These are phyloP conservation scores for Chamaenerion angustifolium DNA, from an alignment of 345 rosid genomes.

Conservation along the genomic window DNA sequence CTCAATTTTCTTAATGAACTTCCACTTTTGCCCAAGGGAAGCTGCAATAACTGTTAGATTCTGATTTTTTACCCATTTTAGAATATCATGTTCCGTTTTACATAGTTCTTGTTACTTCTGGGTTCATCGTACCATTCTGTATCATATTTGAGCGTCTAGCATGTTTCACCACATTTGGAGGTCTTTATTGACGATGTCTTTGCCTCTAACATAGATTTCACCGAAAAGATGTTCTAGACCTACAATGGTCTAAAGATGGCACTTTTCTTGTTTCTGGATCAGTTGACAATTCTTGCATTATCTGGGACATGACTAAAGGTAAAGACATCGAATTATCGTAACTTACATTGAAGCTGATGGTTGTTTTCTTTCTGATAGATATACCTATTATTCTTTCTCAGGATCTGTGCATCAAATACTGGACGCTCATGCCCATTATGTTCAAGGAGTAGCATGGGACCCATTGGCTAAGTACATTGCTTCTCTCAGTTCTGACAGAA, in stretches of 20 bases:
- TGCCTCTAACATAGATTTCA: conserved; percentile 48
- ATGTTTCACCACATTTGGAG: too few species aligned
- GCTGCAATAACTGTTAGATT: background rate
- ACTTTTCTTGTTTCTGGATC: conserved; percentile 80
- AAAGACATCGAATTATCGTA: conserved; percentile 6
- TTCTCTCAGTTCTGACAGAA: conserved; percentile 90
- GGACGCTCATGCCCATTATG: conserved; percentile 87
- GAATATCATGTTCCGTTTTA: too few species aligned
- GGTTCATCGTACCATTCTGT: too few species aligned
- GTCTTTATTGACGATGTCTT: too few species aligned
- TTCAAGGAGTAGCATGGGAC: conserved; percentile 99
- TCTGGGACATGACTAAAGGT: conserved; percentile 95
- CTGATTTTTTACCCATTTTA: too few species aligned
- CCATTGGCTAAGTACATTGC: conserved; percentile 73
- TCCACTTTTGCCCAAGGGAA: background rate
- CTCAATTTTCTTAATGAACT: background rate
- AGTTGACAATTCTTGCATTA: conserved; percentile 92
- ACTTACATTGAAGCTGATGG: background rate
- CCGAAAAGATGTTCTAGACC: conserved; percentile 81
- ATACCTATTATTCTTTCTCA: conserved; percentile 18
- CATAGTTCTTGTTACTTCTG: too few species aligned
- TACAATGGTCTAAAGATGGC: conserved; percentile 81
- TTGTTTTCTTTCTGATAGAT: conserved; percentile 4
- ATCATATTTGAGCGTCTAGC: too few species aligned
- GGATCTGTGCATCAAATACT: conserved; percentile 85